Base-by-base conservation (phyloP, 176 grass and related monocot genomes). In the Triticum timopheevii region DNA sequence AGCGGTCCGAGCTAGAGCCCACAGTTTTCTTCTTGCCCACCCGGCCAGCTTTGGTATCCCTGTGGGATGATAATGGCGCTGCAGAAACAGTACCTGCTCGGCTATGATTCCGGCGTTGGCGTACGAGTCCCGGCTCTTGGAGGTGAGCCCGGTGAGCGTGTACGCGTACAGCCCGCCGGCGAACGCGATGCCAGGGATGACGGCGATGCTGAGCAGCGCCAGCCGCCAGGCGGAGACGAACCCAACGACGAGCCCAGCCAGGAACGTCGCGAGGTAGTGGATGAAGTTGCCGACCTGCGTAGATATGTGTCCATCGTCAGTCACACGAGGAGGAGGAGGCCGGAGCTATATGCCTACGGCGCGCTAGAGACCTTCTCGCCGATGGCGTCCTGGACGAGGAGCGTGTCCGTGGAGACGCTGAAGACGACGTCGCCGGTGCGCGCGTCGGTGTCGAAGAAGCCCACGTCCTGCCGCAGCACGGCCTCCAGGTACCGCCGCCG, bases 381-480 rank as follows among this genome's bases (percentile, higher is more conserved):
- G 39, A 98, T 98, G 91, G 96, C 96, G 80, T 98, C 96, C 90
- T 98, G 96, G 20, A 98, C 96, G 56, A 98, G 89, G 66, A 98
- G 91, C 16, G 96, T 92, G 85, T 98, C 93, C 65, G 93, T 95
- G 52, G 93, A 93, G 76, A 98, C 90, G 80, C 93, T 93, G 82
- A 89, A 98, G 66, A 98, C 96, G 45, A 98, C 80, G 82, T 98
- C 96, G 73, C 93, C 93, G 52, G 93, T 98, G 76, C 96, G 93
- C 33, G 93, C 96, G 11, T 93, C 93, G 22, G 96, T 98, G 85
- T 98, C 96, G 77, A 98, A 98, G 91, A 95, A 98, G 23, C 96
- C 89, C 20, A 98, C 96, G 76, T 98, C 93, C 90, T 98, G 93
- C 50, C 90, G 89, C 24, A 98, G 91, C 73, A 93, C 93, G 54